Conservation (phyloP, 257 asterid species). For the Osmanthus fragrans region DNA sequence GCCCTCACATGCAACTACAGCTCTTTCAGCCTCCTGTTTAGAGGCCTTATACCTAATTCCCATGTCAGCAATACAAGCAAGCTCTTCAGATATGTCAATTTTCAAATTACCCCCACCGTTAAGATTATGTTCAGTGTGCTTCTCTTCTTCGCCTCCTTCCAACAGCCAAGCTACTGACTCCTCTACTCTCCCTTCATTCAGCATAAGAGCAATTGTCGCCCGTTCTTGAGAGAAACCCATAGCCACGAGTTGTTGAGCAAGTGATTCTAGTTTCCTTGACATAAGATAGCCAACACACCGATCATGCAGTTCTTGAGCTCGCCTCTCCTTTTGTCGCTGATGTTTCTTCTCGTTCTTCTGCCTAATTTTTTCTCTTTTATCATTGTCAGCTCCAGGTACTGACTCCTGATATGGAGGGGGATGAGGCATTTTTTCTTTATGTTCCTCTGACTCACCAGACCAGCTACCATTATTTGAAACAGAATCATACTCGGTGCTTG, state of each 20-base stretch:
- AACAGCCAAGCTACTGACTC: conserved; percentile 78
- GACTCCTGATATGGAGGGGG: conserved; percentile 42
- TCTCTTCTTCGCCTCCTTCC: conserved; percentile 56
- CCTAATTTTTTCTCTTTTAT: conserved; percentile 65
- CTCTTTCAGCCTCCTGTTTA: conserved; percentile 91
- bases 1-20: conserved; percentile 82
- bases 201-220: conserved; percentile 92
- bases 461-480: conserved; percentile 88
- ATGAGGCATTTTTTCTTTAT: conserved; percentile 50
- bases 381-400: conserved; percentile 69
- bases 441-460: conserved; percentile 97
- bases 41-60: conserved; percentile 70
- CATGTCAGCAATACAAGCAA: conserved; percentile 67
- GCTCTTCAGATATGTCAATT: conserved; percentile 90
- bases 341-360: conserved; percentile 71
- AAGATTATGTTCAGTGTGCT: conserved; percentile 48
- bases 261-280: conserved; percentile 70
- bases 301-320: conserved; percentile 73
- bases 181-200: conserved; percentile 90
- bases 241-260: conserved; percentile 85
- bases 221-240: conserved; percentile 95
- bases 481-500: conserved; percentile 64
- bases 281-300: conserved; percentile 66
- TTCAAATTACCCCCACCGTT: conserved; percentile 71
- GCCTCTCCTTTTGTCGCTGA: conserved; percentile 74